Percentiles rank a stretch among this genome's conserved stretches.
phyloP scores from a whole-genome alignment of 2,329 filamentous ascomycete species.

The Monascus ruber region DNA sequence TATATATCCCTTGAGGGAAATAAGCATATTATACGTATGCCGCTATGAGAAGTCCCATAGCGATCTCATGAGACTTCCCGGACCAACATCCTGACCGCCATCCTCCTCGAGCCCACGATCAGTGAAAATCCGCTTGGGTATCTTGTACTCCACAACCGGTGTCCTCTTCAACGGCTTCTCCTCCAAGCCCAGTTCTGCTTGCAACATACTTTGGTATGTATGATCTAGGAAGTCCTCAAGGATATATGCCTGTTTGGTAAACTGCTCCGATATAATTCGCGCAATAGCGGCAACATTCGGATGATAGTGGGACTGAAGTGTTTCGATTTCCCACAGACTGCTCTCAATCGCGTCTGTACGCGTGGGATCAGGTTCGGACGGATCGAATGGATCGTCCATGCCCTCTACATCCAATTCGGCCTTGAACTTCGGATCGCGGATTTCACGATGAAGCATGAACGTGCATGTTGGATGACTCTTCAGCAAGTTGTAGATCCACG shows the following conservation, averaged over 20 bases:
- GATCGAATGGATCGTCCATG: constrained; percentile 65
- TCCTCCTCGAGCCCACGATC: constrained; percentile 30
- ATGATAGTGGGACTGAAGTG: constrained; percentile 85
- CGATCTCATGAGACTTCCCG: constrained; percentile 23
- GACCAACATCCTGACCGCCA: constrained; percentile 26
- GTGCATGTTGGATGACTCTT: constrained; percentile 82
- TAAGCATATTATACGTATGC: constrained; percentile 1
- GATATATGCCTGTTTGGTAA: constrained; percentile 89
- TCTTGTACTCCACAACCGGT: constrained; percentile 86
- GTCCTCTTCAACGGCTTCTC: constrained; percentile 72
- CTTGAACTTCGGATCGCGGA: constrained; percentile 47
- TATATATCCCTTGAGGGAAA: constrained; percentile 2
- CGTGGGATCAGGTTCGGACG: constrained; percentile 69
- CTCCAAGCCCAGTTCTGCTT: constrained; percentile 56
- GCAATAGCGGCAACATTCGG: constrained; percentile 91
- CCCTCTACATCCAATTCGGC: constrained; percentile 50
- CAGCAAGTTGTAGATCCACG: constrained; percentile 91
- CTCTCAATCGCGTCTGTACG: constrained; percentile 80
- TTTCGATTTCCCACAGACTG: constrained; percentile 88
- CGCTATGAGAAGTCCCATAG: constrained; percentile 26
- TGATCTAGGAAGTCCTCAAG: constrained; percentile 97
- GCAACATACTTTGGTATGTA: constrained; percentile 66
- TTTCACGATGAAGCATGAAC: constrained; percentile 85
- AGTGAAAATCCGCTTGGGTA: constrained; percentile 70
- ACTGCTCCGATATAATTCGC: constrained; percentile 90